Percentiles rank a stretch among this genome's conserved stretches.
phyloP scores from a whole-genome alignment of 352 stramenopile genomes.

The Plasmopara muralis region DNA sequence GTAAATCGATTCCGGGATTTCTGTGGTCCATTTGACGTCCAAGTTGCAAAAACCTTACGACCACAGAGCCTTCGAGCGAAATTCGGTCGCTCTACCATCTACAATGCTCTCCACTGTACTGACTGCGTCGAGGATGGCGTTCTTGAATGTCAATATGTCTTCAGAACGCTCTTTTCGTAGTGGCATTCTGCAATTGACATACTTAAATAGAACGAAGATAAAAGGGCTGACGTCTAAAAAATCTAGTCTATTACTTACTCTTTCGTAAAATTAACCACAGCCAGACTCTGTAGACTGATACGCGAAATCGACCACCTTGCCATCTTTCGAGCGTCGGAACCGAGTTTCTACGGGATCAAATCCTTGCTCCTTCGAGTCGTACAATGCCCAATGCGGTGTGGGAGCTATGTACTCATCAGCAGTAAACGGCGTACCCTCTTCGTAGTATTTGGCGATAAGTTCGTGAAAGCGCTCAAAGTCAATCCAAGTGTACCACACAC shows the following conservation, averaged over 20 bases:
- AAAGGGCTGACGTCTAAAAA: conserved; percentile 1
- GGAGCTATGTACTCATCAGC: conserved; percentile 93
- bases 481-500: conserved; percentile 98
- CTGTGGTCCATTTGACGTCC: conserved; percentile 84
- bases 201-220: conserved; percentile 3
- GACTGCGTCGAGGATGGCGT: conserved; percentile 88
- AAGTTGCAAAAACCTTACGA: conserved; percentile 84
- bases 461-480: conserved; percentile 97
- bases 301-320: conserved; percentile 79
- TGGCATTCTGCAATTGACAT: not conserved
- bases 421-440: conserved; percentile 81
- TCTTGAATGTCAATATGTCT: conserved; percentile 89
- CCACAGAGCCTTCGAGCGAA: conserved; percentile 78
- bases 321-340: conserved; percentile 82
- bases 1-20: conserved; percentile 76
- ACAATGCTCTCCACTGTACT: conserved; percentile 91
- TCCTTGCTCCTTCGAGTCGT: conserved; percentile 92
- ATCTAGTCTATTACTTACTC: conserved; percentile 15
- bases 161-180: conserved; percentile 37
- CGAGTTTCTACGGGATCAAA: conserved; percentile 96
- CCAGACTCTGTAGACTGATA: conserved; percentile 81
- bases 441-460: conserved; percentile 75
- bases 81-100: conserved; percentile 79
- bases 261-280: conserved; percentile 45
- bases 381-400: conserved; percentile 94